Evolutionary conservation across 495 filamentous ascomycete genomes (phyloP).

Genomic region (Chaetomium tenue): DNA sequence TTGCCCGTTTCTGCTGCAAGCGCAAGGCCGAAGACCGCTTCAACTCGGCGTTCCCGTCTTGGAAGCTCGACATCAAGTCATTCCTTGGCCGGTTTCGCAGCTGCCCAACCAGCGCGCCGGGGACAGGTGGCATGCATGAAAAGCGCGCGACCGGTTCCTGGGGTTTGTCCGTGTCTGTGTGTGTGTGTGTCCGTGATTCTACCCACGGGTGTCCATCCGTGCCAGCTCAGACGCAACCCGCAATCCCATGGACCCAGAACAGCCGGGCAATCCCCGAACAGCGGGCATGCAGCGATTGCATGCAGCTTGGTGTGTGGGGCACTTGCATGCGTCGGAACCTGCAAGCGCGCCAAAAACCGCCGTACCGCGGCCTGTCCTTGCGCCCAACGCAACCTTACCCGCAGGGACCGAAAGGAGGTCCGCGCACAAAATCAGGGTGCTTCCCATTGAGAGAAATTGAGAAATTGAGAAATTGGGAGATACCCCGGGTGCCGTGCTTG

Average conservation of each 20-base stretch:
- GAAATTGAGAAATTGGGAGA: conserved; percentile 6
- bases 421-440: not conserved
- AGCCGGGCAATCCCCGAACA: not conserved
- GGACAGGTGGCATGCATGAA: conserved; percentile 7
- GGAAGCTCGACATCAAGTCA: not conserved
- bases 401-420: conserved; percentile 7
- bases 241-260: no score
- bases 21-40: not conserved
- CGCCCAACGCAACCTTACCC: conserved; percentile 10
- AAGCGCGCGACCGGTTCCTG: not conserved
- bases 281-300: conserved; percentile 11
- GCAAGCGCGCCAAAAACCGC: not conserved
- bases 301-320: conserved; percentile 9
- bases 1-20: not conserved
- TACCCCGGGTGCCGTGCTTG: not conserved
- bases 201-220: not conserved
- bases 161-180: no score
- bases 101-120: conserved; percentile 9
- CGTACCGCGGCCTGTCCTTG: not conserved
- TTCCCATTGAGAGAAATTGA: not conserved
- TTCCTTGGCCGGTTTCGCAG: not conserved
- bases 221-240: conserved; percentile 1
- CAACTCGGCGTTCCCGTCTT: not conserved
- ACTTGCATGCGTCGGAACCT: conserved; percentile 10
- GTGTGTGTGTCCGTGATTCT: no score